Percentiles rank a stretch among this genome's conserved stretches.
Evolutionary conservation across 2,329 filamentous ascomycete species (phyloP).

Genomic region (Arthrobotrys entomopaga): DNA sequence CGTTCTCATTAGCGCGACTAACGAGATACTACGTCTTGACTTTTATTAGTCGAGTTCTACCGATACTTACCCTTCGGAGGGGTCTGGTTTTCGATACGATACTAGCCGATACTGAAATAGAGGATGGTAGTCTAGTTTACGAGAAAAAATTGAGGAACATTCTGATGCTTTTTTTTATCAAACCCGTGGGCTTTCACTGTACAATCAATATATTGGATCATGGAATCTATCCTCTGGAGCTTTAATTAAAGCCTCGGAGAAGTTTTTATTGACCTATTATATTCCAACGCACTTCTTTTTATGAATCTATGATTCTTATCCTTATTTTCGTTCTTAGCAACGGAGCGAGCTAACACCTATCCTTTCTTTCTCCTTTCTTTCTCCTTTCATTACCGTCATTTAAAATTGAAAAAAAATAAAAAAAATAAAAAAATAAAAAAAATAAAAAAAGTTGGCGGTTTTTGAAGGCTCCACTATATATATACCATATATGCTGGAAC

Average conservation of each 20-base stretch:
- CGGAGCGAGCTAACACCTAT: conserved; percentile 28
- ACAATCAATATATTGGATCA: background rate
- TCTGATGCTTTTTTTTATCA: background rate
- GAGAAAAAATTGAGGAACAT: background rate
- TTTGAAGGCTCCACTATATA: too few species aligned
- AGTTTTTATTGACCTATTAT: background rate
- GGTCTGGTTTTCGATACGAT: too few species aligned
- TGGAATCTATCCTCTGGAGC: background rate
- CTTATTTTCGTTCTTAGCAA: conserved; percentile 23
- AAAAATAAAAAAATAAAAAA: too few species aligned
- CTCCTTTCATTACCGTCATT: background rate
- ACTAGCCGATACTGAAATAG: too few species aligned
- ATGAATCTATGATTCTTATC: conserved; percentile 12
- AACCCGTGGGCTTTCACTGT: background rate
- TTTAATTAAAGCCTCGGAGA: too few species aligned
- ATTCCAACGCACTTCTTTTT: background rate
- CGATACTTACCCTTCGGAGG: background rate
- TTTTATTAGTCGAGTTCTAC: conserved; percentile 30
- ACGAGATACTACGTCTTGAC: conserved; percentile 27
- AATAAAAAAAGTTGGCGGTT: too few species aligned
- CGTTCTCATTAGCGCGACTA: conserved; percentile 18
- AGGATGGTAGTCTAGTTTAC: conserved; percentile 36
- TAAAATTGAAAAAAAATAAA: too few species aligned
- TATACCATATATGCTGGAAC: too few species aligned
- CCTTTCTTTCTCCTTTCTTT: conserved; percentile 11